Base-by-base conservation (phyloP, 2,329 filamentous ascomycete species). In the Diaporthe aspalathi region DNA sequence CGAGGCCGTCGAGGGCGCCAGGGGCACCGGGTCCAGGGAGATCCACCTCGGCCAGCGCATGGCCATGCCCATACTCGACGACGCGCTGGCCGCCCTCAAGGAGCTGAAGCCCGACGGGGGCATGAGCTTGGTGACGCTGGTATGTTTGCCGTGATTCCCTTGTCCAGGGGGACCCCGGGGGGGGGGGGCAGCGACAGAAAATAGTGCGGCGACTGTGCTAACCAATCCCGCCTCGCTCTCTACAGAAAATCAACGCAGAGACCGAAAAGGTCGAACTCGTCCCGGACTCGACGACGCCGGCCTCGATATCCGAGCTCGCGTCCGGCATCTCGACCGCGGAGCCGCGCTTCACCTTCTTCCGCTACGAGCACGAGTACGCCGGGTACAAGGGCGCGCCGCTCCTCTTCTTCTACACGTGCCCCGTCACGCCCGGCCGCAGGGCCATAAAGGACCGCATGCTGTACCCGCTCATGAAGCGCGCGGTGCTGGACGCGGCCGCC, bases 401-500 rank as follows among this genome's bases (percentile, higher is more conserved):
- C 60, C 85, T 95, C 7, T 96, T 96, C 83, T 90, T 96, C 79
- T 95, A 94, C 83, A 95, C 93, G 7, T 94, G 93, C 80, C 94
- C 94, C 0, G 84, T 87, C 9, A 86, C 91, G 5, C 83, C 88
- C 0, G 88, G 84, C 35, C 89, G 87, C 67, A 93, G 91, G 82
- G 84, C 88, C 67, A 93, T 96, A 83, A 95, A 94, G 83, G 92
- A 93, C 82, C 87, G 93, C 74, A 97, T 97, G 94, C 82, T 96
- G 78, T 96, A 96, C 79, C 93, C 93, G 43, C 83, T 91, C 32
- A 91, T 91, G 84, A 91, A 91, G 81, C 85, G 88, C 14, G 88
- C 89, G 29, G 92, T 93, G 3, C 84, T 94, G 38, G 82, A 84
- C n/a, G 80, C 91, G 43, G 93, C 93, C 22, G 88, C 91, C 76